A percentile compares a stretch with the other conserved stretches of the same genome.
Conservation (phyloP, 139 green algal genomes). For the Chloropicon primus region DNA sequence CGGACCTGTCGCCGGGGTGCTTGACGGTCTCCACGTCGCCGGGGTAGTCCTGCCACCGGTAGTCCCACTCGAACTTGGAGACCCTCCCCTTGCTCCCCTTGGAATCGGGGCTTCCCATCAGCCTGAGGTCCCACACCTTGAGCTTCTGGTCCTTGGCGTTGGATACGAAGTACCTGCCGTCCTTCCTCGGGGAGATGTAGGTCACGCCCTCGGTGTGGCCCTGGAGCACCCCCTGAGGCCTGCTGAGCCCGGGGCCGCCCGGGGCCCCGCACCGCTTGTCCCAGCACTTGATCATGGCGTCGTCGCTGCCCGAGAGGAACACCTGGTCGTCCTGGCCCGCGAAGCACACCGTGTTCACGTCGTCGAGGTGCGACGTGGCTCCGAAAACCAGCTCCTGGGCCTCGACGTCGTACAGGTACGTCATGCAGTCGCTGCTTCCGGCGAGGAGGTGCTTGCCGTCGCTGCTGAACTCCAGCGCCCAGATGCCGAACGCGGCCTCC, state of each 20-base stretch:
- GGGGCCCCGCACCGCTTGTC: not conserved
- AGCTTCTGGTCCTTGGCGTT: constrained; percentile 93
- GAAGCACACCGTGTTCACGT: constrained; percentile 88
- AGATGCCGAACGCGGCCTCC: constrained; percentile 37
- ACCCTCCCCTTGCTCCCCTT: constrained; percentile 3
- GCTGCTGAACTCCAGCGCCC: constrained; percentile 8
- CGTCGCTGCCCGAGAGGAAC: constrained; percentile 66
- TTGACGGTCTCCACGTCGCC: constrained; percentile 33
- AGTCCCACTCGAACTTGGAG: constrained; percentile 32
- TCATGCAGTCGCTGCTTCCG: constrained; percentile 48
- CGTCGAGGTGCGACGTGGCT: constrained; percentile 43
- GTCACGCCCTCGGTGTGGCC: constrained; percentile 89
- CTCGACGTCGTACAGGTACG: constrained; percentile 72
- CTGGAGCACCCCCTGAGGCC: constrained; percentile 53
- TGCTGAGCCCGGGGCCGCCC: not conserved
- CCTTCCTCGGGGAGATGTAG: constrained; percentile 52
- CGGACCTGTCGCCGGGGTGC: constrained; percentile 65
- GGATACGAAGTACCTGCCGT: constrained; percentile 58
- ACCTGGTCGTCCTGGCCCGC: constrained; percentile 44
- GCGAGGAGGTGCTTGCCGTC: constrained; percentile 40
- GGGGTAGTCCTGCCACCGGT: constrained; percentile 72
- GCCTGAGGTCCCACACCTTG: constrained; percentile 84
- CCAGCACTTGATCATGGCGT: constrained; percentile 58
- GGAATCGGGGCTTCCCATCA: constrained; percentile 14
- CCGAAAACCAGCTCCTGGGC: constrained; percentile 8